Base-by-base conservation (phyloP, 2,329 filamentous ascomycete genomes). In the Coccinonectria pachysandricola region DNA sequence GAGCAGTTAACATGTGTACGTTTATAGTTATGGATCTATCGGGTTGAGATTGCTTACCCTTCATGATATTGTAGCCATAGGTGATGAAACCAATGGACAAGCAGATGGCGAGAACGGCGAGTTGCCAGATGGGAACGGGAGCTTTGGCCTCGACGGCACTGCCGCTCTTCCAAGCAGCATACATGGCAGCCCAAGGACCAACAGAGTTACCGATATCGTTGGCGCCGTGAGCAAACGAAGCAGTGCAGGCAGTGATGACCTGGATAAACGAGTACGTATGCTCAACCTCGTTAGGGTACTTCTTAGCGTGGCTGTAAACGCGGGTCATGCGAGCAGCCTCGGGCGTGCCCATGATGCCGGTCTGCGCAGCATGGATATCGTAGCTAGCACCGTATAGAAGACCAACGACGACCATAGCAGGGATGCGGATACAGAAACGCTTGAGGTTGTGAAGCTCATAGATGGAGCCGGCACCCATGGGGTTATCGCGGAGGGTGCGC, bases 21-120 rank as follows among this genome's bases (percentile, higher is more conserved):
- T 24, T n/a, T 2, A 6, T 11, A 24, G 31, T 47, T 32, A 47
- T 42, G 10, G 9, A 0, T 0, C n/a, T n/a, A n/a, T n/a, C n/a
- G n/a, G n/a, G n/a, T n/a, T n/a, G n/a, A n/a, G n/a, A n/a, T 19
- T 7, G 10, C 65, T 53, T 56, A 74, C 70, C 74, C 60, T 81
- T 83, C 79, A 85, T 85, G 58, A 85, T 85, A 62, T 85, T 84
- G 62, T 84, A 85, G 7, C 79, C 80, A 44, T 84, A 85, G 9
- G 79, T 84, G 48, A 76, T 63, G 31, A 85, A 64, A 40, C 79
- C 80, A 21, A 75, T 37, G 23, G 67, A 80, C 47, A 84, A 75
- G 19, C 63, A 71, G 2, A 62, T 51, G 14, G 73, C 65, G 8
- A 81, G 59, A 12, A 86, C 76, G 26, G 75, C 81, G 28, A 87